phyloP scores from a whole-genome alignment of 2,329 filamentous ascomycete species.

The Colletotrichum agaves region DNA sequence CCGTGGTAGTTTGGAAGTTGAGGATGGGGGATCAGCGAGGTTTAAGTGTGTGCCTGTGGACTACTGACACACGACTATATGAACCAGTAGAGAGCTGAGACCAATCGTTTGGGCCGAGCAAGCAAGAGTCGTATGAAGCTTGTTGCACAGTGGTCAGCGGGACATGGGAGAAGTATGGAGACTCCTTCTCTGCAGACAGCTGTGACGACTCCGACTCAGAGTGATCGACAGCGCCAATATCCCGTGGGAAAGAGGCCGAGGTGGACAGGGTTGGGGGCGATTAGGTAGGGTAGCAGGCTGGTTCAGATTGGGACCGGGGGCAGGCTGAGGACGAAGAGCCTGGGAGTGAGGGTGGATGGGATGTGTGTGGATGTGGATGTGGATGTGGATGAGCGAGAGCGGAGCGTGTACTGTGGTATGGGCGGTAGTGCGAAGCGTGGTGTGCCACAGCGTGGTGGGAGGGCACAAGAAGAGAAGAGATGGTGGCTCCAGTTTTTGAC shows the following conservation, averaged over 20 bases:
- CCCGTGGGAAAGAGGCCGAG: conserved; percentile 59
- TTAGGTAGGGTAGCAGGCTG: conserved; percentile 53
- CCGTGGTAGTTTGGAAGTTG: conserved; percentile 39
- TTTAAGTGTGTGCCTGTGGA: conserved; percentile 43
- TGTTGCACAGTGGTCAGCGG: conserved; percentile 55
- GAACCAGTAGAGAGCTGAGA: conserved; percentile 48
- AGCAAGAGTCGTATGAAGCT: conserved; percentile 53
- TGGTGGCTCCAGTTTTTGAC: conserved; percentile 35
- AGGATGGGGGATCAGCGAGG: conserved; percentile 67
- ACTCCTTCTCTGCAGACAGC: conserved; percentile 46
- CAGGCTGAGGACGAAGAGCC: conserved; percentile 48
- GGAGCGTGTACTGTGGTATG: conserved; percentile 28
- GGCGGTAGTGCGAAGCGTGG: conserved; percentile 32
- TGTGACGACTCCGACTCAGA: conserved; percentile 64
- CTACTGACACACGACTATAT: conserved; percentile 39
- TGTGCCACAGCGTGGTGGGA: background rate
- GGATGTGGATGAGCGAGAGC: conserved; percentile 28
- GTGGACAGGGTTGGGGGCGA: conserved; percentile 56
- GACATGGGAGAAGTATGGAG: conserved; percentile 51
- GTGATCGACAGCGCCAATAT: conserved; percentile 66
- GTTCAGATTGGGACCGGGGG: conserved; percentile 43
- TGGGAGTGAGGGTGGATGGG: conserved; percentile 14
- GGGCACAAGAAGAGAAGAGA: conserved; percentile 15
- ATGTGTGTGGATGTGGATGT: background rate
- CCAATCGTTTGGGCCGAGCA: conserved; percentile 52